Percentiles rank a stretch among this genome's conserved stretches.
Evolutionary conservation across 345 rosid species (phyloP).

Genomic region (Corymbia maculata): DNA sequence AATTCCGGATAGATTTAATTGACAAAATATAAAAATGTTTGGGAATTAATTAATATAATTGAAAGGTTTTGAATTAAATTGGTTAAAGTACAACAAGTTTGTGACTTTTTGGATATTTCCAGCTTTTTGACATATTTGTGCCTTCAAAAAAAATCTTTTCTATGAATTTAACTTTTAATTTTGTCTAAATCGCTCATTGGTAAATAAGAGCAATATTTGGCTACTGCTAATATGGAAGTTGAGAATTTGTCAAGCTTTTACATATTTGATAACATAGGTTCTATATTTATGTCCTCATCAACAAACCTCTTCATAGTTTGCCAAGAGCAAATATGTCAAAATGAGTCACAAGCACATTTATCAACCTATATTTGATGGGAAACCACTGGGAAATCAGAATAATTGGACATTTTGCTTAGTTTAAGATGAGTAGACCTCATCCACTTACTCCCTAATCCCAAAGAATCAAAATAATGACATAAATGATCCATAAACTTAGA

Average conservation of each 20-base stretch:
- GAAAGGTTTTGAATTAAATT: neutral
- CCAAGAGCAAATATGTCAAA: neutral
- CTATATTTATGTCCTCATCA: neutral
- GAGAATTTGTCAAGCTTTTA: neutral
- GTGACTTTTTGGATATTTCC: neutral
- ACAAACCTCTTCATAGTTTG: neutral
- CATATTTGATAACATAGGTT: neutral
- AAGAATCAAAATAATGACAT: neutral
- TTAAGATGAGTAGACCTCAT: neutral
- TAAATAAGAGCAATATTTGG: neutral
- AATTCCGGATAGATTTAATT: neutral
- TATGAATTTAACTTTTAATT: neutral
- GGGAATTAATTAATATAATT: neutral
- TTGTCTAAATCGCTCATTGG: neutral
- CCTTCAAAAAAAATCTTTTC: neutral
- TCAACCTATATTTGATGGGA: neutral
- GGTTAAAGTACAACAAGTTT: neutral
- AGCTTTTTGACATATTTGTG: accelerated
- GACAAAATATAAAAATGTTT: accelerated
- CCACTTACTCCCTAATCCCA: neutral
- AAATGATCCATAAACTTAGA: neutral
- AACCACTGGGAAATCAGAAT: too few species aligned
- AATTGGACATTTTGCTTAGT: neutral
- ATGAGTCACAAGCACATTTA: neutral
- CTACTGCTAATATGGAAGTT: neutral